phyloP scores from a whole-genome alignment of 495 filamentous ascomycete species.

The Barbatosphaeria neglecta region DNA sequence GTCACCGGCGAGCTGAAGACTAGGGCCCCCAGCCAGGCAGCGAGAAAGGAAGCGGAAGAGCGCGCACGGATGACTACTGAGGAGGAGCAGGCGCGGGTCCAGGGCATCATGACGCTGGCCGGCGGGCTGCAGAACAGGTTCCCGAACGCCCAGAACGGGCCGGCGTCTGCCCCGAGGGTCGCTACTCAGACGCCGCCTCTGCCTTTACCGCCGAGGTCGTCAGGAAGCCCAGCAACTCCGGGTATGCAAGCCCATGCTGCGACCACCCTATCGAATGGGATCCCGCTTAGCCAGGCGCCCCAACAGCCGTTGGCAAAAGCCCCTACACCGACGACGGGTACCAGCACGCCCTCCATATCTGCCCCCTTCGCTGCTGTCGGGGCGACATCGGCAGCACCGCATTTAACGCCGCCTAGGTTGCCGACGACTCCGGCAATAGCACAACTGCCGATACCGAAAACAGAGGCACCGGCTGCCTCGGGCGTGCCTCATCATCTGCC shows the following conservation, averaged over 20 bases:
- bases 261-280: background rate
- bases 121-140: conserved; percentile 28
- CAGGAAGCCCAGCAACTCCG: background rate
- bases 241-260: background rate
- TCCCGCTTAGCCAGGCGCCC: background rate
- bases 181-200: background rate
- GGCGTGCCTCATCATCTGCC: background rate
- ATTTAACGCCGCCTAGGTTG: background rate
- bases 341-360: background rate
- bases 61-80: conserved; percentile 52
- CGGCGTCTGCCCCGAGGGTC: background rate
- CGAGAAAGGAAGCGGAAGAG: conserved; percentile 69
- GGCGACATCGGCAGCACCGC: background rate
- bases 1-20: conserved; percentile 94
- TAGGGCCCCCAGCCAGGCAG: conserved; percentile 70
- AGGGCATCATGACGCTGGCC: conserved; percentile 49
- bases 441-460: background rate
- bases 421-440: background rate
- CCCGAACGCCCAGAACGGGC: background rate
- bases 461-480: background rate
- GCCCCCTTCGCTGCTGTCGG: background rate
- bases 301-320: background rate
- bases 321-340: background rate
- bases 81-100: conserved; percentile 61
- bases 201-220: background rate